Evolutionary conservation across 1,284 basidiomycete species (phyloP), one percentile per base, ranked within the genome.

Genomic region (Sanghuangporus sanghuang): DNA sequence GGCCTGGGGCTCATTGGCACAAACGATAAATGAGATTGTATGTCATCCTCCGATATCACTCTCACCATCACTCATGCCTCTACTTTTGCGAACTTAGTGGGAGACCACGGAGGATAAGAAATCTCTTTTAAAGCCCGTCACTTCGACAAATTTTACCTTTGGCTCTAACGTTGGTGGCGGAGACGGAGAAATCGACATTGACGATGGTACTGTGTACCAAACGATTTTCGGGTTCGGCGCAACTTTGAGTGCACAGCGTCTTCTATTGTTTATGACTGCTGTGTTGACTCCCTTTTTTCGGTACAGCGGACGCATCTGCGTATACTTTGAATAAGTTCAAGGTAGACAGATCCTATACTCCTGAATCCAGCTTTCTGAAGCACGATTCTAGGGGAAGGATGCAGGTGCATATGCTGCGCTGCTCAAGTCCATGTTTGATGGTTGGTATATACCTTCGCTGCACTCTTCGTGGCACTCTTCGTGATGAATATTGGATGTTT

Each of bases 261-360:
- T 56, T 16, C 8, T 39, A 4, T 18, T 46, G 32, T 35, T 35
- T 11, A 7, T 39, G 18, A 38, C 2, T 32, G n/a, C 39, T 39
- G 42, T 54, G 36, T 36, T 35, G 23, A 48, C 46, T 32, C 27
- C n/a, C 12, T 40, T 53, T 42, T 46, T 42, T 35, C 7, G 48
- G 12, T 23, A 40, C 59, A 83, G 81, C 82, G 36, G 82, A 84
- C 67, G 81, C 80, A 9, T 80, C 81, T 21, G 82, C 81, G 1
- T 70, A 70, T 35, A 69, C 81, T n/a, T 68, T 84, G 32, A 79
- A 70, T 68, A 75, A 75, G 49, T 70, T 83, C 60, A 84, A 84
- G 77, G 80, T 79, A 64, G 11, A n/a, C 40, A 42, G 11, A n/a
- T 12, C 12, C 40, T 12, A 6, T 4, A 32, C 27, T 9, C 12